Evolutionary conservation across 257 asterid species (phyloP), one percentile per base, ranked within the genome.

Genomic region (Solanum paucissectum): DNA sequence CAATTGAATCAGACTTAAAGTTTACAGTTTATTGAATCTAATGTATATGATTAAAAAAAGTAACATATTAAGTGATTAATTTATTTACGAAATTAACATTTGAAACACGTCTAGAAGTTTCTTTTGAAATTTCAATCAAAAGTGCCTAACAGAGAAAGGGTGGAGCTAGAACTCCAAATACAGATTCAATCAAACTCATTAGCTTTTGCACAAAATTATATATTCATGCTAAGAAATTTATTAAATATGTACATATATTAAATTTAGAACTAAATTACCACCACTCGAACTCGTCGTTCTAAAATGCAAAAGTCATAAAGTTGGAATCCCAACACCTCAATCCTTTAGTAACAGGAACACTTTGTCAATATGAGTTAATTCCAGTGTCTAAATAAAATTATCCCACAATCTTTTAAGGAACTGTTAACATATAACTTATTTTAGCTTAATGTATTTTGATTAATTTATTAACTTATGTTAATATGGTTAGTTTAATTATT

Each of bases 261-360:
- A 60, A 60, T 55, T 18, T 60, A 60, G 12, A 21, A 20, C 12
- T 20, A 60, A 60, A 20, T 20, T 9, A 60, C 0, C 18, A 18
- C 4, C n/a, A 55, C 11, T 7, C 18, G 64, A 60, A 60, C 5
- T 60, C 12, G 0, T 58, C 68, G 1, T 60, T 21, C 5, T 60
- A 60, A 9, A 60, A 21, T 21, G 5, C 0, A 7, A 12, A 58
- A 60, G 2, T 60, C 12, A 60, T 60, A 60, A 58, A 20, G 0
- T 21, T 60, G 1, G 12, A 60, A 60, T 0, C 12, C 12, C 64
- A 0, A 18, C 68, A 60, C 27, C 27, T 60, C 27, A 18, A 8
- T 0, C 12, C 23, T 60, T 0, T 60, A 7, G 12, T 21, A 60
- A 21, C 12, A 60, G 1, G 1, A 60, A 60, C 0, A 60, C 27